Evolutionary conservation across 371 early-diverging fungal genomes (phyloP).

Genomic region (Rhizopus microsporus): DNA sequence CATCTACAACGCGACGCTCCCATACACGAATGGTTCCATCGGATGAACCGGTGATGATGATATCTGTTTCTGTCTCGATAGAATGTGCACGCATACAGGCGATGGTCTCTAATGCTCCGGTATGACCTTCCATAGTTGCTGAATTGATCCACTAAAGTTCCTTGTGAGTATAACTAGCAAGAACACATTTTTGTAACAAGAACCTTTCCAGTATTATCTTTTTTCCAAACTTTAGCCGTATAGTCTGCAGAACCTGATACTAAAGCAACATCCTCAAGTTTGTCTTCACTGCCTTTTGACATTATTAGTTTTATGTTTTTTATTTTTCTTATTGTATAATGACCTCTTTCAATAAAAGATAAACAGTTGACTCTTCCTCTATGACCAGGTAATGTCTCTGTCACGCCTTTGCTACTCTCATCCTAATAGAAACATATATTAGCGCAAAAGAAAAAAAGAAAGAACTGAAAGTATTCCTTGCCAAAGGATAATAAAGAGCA

Average conservation of each 20-base stretch:
- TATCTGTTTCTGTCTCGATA: constrained; percentile 42
- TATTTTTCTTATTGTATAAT: background rate
- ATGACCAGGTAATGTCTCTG: constrained; percentile 77
- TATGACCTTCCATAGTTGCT: constrained; percentile 72
- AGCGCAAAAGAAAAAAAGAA: background rate
- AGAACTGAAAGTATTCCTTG: constrained; percentile 27
- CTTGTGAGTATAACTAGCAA: no score
- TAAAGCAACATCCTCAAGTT: constrained; percentile 63
- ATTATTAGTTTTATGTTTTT: constrained; percentile 1
- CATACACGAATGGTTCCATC: constrained; percentile 83
- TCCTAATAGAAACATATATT: constrained; percentile 37
- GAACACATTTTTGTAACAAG: no score
- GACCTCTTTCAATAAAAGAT: constrained; percentile 66
- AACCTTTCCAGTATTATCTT: constrained; percentile 28
- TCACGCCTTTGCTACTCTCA: constrained; percentile 52
- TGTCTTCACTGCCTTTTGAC: constrained; percentile 43
- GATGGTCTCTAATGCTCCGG: constrained; percentile 67
- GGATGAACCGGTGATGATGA: constrained; percentile 77
- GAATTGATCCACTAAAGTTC: constrained; percentile 61
- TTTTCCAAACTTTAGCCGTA: constrained; percentile 78
- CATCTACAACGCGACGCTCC: constrained; percentile 57
- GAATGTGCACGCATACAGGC: constrained; percentile 59
- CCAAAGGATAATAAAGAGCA: constrained; percentile 76
- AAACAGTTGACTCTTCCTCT: constrained; percentile 81
- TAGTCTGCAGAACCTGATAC: constrained; percentile 86